A percentile compares a stretch with the other conserved stretches of the same genome.
phyloP scores from a whole-genome alignment of 345 rosid genomes.

The Brassica carinata region DNA sequence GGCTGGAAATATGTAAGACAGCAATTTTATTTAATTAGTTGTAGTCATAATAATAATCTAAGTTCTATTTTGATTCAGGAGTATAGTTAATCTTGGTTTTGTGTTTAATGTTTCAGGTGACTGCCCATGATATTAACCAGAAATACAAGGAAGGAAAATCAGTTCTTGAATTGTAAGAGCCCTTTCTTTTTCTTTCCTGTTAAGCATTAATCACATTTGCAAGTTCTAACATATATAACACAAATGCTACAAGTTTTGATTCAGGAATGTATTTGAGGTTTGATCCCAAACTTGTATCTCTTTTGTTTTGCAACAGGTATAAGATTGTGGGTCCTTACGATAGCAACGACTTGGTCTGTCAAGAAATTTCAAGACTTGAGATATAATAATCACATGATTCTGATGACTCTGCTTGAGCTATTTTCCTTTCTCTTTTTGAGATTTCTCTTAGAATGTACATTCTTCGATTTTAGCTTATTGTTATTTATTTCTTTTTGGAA shows the following conservation, averaged over 20 bases:
- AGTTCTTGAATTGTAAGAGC: conserved; percentile 78
- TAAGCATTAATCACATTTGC: background rate
- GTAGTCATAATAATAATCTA: background rate
- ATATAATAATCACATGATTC: conserved; percentile 8
- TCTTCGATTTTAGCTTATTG: background rate
- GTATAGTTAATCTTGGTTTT: background rate
- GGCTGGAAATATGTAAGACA: conserved; percentile 97
- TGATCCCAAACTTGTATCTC: conserved; percentile 7
- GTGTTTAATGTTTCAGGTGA: conserved; percentile 56
- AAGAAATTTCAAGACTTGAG: conserved; percentile 7
- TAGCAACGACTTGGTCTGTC: conserved; percentile 34
- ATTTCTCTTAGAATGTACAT: conserved; percentile 20
- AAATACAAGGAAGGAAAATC: conserved; percentile 97
- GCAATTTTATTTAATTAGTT: background rate
- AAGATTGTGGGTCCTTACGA: conserved; percentile 63
- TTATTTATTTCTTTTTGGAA: background rate
- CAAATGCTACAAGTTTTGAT: background rate
- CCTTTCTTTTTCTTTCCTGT: background rate
- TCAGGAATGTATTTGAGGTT: background rate
- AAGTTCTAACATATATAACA: background rate
- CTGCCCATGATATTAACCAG: conserved; percentile 68
- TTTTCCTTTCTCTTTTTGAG: background rate
- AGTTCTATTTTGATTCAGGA: background rate
- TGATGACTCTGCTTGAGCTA: conserved; percentile 16
- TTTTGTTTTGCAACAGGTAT: conserved; percentile 46